Percentiles rank a stretch among this genome's conserved stretches.
Evolutionary conservation across 495 filamentous ascomycete species (phyloP).

Genomic region (Penicillium chermesinum): DNA sequence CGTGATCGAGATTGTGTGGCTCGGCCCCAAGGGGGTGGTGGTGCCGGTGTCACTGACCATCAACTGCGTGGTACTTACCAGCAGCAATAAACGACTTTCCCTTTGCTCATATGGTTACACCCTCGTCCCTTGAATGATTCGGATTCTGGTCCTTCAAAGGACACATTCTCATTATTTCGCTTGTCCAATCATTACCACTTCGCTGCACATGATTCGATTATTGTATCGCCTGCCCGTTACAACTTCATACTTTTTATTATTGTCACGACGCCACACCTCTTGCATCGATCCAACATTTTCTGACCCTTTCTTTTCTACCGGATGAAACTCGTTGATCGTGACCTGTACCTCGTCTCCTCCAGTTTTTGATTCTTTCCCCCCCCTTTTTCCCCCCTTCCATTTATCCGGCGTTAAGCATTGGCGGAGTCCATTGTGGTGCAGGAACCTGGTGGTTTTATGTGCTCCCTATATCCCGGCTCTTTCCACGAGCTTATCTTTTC

Average conservation of each 20-base stretch:
- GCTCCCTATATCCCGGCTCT: conserved; percentile 23
- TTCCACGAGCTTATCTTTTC: conserved; percentile 5
- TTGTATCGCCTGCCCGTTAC: conserved; percentile 11
- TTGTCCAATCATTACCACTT: conserved; percentile 15
- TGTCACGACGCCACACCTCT: conserved; percentile 21
- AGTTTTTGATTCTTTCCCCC: conserved; percentile 22
- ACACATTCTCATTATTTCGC: conserved; percentile 10
- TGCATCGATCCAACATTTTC: conserved; percentile 12
- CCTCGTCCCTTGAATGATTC: conserved; percentile 8
- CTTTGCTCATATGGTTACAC: neutral
- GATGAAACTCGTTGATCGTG: conserved; percentile 25
- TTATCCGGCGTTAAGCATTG: conserved; percentile 33
- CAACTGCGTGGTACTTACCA: conserved; percentile 24
- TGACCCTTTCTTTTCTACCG: conserved; percentile 13
- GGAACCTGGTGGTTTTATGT: conserved; percentile 22
- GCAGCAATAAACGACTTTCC: conserved; percentile 20
- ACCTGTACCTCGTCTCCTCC: conserved; percentile 21
- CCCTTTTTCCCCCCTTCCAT: no score
- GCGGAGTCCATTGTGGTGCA: conserved; percentile 27
- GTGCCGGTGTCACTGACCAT: conserved; percentile 34
- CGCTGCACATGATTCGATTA: conserved; percentile 39
- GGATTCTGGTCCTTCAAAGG: conserved; percentile 27
- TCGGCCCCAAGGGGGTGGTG: conserved; percentile 43
- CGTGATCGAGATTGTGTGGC: conserved; percentile 48
- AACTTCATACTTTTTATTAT: conserved; percentile 12